Conservation (phyloP, 2,329 filamentous ascomycete genomes). For the Escovopsis sp. region DNA sequence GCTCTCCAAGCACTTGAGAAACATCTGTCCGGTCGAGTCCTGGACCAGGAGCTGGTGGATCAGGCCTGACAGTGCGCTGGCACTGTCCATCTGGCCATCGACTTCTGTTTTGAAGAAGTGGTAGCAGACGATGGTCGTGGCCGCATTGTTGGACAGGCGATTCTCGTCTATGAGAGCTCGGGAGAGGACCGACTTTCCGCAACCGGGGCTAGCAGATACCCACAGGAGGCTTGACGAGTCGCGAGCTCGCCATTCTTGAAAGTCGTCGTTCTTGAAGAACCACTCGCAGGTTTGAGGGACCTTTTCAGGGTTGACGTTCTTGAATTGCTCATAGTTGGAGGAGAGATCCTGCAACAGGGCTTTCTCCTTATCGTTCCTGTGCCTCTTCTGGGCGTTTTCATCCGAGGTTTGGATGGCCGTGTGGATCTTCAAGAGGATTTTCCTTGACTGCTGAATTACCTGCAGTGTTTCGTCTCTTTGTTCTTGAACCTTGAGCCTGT, state of each 20-base stretch:
- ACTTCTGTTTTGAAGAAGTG: slow-evolving; percentile 22
- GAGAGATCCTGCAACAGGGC: slow-evolving; percentile 9
- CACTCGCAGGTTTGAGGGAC: slow-evolving; percentile 19
- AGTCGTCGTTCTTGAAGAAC: slow-evolving; percentile 16
- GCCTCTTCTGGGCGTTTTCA: background rate
- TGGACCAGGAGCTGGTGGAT: slow-evolving; percentile 15
- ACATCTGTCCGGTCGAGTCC: slow-evolving; percentile 5
- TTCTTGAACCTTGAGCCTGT: background rate
- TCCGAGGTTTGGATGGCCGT: background rate
- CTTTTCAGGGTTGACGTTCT: slow-evolving; percentile 14
- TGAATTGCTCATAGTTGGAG: slow-evolving; percentile 14
- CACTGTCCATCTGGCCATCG: slow-evolving; percentile 8
- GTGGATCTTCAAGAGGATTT: background rate
- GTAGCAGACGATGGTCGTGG: slow-evolving; percentile 14
- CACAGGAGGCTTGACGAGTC: slow-evolving; percentile 13
- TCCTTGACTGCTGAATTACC: slow-evolving; percentile 1
- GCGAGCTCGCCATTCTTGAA: slow-evolving; percentile 14
- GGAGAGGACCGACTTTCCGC: slow-evolving; percentile 17
- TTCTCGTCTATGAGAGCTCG: slow-evolving; percentile 15
- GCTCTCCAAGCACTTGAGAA: background rate
- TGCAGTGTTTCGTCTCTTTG: background rate
- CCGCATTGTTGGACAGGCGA: slow-evolving; percentile 8
- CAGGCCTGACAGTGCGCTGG: slow-evolving; percentile 11
- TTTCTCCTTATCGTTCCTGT: background rate
- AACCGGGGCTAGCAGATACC: slow-evolving; percentile 19